Base-by-base conservation (phyloP, 2,329 filamentous ascomycete genomes). In the Talaromyces sp. region DNA sequence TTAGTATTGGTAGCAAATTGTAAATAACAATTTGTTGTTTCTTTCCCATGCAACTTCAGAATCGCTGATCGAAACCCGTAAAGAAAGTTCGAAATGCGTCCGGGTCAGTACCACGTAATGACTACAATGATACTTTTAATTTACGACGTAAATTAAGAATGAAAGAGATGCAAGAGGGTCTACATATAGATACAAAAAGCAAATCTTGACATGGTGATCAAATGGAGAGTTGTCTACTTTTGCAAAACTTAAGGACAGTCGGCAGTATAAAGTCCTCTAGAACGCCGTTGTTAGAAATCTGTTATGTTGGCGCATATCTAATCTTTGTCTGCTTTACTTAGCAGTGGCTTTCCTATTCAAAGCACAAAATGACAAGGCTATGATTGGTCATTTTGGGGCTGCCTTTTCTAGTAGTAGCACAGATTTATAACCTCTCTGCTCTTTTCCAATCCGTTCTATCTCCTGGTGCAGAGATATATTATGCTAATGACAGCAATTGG, bases 371-470 rank as follows among this genome's bases (percentile, higher is more conserved):
- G 19, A 56, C 41, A 37, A 45, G 25, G 19, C 17, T 33, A 22
- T 15, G 50, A 19, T 5, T 37, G 35, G 11, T 39, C 6, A 37
- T 61, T 9, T 27, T 61, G 6, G 45, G 37, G 35, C n/a, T 64
- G 37, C 57, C 63, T 3, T 27, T 64, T 22, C 47, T 64, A 11
- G 57, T 57, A 11, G 25, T 47, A 13, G 47, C 63, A 31, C 19
- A 22, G 15, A 33, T 22, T n/a, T 37, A 52, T 27, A 64, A 65
- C 33, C 19, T 65, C 8, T 41, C 37, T 2, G 64, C 54, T 22
- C 56, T 50, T 17, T 66, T 66, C 43, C 19, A 27, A 8, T 43
- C 60, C 15, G 15, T 31, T n/a, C 43, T 63, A 11, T 66, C 64
- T 47, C 49, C 60, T 9, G 31, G 15, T 10, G 56, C 54, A 17